Evolutionary conservation across 805 yeast genomes (phyloP).

Genomic region (Teunomyces cretensis): DNA sequence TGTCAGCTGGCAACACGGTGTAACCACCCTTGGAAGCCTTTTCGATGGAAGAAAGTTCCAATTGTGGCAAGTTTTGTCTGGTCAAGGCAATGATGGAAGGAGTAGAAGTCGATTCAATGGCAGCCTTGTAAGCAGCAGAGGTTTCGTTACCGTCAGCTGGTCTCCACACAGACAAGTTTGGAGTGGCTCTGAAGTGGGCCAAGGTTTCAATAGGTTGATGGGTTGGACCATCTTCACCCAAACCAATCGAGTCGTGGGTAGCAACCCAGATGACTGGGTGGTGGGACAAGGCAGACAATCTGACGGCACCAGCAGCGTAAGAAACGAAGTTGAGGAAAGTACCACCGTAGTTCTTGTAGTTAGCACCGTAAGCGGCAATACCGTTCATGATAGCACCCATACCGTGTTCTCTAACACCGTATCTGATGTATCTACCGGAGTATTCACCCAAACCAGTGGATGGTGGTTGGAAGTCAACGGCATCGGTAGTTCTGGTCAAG

Average conservation of each 20-base stretch:
- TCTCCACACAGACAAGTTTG: slow-evolving; percentile 85
- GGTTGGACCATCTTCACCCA: slow-evolving; percentile 93
- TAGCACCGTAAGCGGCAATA: slow-evolving; percentile 86
- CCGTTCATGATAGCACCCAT: slow-evolving; percentile 99
- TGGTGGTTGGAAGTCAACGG: slow-evolving; percentile 92
- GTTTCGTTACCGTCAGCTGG: slow-evolving; percentile 92
- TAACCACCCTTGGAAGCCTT: slow-evolving; percentile 96
- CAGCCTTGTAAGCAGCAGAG: slow-evolving; percentile 75
- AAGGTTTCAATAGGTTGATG: slow-evolving; percentile 90
- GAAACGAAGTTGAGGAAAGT: slow-evolving; percentile 93
- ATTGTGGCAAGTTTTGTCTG: slow-evolving; percentile 89
- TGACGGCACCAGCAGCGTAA: slow-evolving; percentile 83
- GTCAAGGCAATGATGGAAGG: slow-evolving; percentile 77
- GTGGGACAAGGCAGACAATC: slow-evolving; percentile 80
- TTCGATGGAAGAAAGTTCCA: slow-evolving; percentile 88
- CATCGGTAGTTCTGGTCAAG: slow-evolving; percentile 82
- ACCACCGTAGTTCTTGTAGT: slow-evolving; percentile 90
- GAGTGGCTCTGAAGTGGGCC: slow-evolving; percentile 82
- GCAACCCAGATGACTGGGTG: slow-evolving; percentile 86
- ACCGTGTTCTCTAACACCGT: slow-evolving; percentile 98
- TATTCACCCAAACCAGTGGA: slow-evolving; percentile 77
- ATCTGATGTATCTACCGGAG: slow-evolving; percentile 91
- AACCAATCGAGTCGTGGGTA: slow-evolving; percentile 86
- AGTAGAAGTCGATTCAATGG: slow-evolving; percentile 59
- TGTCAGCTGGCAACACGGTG: slow-evolving; percentile 57